phyloP scores from a whole-genome alignment of 164 flowering plant genomes.

The Annona cherimola region DNA sequence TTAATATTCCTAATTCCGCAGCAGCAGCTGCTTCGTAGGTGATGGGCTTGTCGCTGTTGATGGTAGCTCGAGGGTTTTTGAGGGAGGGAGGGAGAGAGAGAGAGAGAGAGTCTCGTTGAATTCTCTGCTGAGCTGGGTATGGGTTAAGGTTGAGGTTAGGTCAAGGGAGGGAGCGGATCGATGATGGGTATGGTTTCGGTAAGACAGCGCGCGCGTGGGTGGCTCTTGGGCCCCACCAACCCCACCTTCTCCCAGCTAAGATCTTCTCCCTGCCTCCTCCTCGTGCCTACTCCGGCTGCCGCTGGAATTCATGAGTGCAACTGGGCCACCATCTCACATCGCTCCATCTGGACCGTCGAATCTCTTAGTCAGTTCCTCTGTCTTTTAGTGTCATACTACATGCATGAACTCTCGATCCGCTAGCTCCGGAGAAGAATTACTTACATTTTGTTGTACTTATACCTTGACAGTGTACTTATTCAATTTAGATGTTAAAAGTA shows the following conservation, averaged over 20 bases:
- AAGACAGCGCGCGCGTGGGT: constrained; percentile 76
- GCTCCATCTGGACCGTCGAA: neutral
- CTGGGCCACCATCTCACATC: neutral
- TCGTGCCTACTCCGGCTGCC: neutral
- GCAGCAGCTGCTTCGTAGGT: neutral
- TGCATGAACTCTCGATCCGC: too few relatives aligned
- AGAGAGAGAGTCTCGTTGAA: constrained; percentile 2
- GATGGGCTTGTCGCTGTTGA: neutral
- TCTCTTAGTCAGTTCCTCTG: too few relatives aligned
- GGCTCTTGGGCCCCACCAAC: constrained; percentile 52
- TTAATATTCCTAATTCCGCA: neutral
- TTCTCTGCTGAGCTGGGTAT: constrained; percentile 16
- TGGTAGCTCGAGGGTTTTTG: neutral
- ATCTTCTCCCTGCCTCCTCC: neutral
- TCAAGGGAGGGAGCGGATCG: constrained; percentile 36
- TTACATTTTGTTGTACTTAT: too few relatives aligned
- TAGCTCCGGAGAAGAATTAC: too few relatives aligned
- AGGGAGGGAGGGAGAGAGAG: constrained; percentile 16
- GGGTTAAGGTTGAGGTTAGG: constrained; percentile 51
- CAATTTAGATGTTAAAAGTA: too few relatives aligned
- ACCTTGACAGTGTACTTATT: too few relatives aligned
- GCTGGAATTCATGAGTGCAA: neutral
- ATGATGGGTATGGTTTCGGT: constrained; percentile 40
- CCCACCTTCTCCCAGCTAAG: constrained; percentile 7
- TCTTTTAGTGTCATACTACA: too few relatives aligned